Evolutionary conservation across 352 stramenopile species (phyloP).

Genomic region (Phytophthora ohioensis): DNA sequence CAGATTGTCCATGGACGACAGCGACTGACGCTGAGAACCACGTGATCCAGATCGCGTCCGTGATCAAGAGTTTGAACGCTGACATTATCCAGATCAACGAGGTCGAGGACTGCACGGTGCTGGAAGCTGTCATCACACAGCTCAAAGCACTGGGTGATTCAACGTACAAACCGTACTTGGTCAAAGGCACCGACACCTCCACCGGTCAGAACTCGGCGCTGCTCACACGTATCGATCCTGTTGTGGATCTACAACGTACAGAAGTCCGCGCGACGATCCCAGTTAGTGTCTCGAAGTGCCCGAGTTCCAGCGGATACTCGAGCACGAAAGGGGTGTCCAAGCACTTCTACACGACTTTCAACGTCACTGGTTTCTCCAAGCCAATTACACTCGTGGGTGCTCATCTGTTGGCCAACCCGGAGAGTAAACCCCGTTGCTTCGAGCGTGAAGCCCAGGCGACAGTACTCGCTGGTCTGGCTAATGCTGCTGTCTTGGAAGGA

Average conservation of each 20-base stretch:
- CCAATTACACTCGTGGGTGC: conserved; percentile 71
- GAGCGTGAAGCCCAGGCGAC: conserved; percentile 73
- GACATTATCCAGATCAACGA: conserved; percentile 80
- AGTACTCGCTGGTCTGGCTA: conserved; percentile 55
- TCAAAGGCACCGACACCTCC: conserved; percentile 63
- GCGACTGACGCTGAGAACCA: conserved; percentile 50
- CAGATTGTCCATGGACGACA: conserved; percentile 64
- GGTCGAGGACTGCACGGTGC: conserved; percentile 64
- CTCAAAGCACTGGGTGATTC: conserved; percentile 54
- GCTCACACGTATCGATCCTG: conserved; percentile 70
- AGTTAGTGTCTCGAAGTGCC: conserved; percentile 64
- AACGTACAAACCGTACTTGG: conserved; percentile 73
- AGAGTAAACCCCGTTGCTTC: conserved; percentile 62
- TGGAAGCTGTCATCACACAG: conserved; percentile 61
- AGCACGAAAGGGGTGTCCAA: conserved; percentile 68
- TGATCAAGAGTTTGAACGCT: conserved; percentile 58
- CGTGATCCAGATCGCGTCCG: conserved; percentile 58
- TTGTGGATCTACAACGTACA: conserved; percentile 56
- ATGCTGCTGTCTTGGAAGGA: conserved; percentile 46
- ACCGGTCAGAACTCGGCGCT: conserved; percentile 78
- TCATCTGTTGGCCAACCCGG: conserved; percentile 69
- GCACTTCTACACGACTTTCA: conserved; percentile 79
- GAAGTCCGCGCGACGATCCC: conserved; percentile 45
- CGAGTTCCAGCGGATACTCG: conserved; percentile 46
- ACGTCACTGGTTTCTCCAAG: conserved; percentile 69